Percentiles rank a stretch among this genome's conserved stretches.
Conservation (phyloP, 371 early-diverging fungal species). For the Lichtheimia hyalospora region DNA sequence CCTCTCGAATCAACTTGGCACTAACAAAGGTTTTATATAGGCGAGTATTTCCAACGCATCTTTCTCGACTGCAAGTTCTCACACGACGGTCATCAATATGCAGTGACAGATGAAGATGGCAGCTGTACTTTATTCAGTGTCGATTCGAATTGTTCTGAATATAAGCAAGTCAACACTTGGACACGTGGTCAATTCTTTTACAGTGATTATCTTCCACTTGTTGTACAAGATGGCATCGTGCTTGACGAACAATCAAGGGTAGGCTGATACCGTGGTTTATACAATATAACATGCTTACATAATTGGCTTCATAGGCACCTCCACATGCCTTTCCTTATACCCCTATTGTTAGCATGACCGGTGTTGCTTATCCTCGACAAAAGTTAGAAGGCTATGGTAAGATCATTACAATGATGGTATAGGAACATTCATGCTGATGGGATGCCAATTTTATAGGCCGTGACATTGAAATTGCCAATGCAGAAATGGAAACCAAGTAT, state of each 20-base stretch:
- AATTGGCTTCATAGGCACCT: slow-evolving; percentile 30
- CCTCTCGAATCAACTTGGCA: too few relatives aligned
- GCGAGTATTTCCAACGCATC: slow-evolving; percentile 14
- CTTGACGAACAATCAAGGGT: slow-evolving; percentile 70
- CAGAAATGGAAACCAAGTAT: background rate
- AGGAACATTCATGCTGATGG: slow-evolving; percentile 22
- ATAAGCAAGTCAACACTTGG: slow-evolving; percentile 61
- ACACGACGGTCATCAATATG: slow-evolving; percentile 63
- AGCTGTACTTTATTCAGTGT: slow-evolving; percentile 70
- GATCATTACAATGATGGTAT: slow-evolving; percentile 47
- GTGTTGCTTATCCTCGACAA: slow-evolving; percentile 68
- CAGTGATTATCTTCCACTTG: slow-evolving; percentile 69
- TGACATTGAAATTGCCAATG: background rate
- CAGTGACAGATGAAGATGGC: slow-evolving; percentile 69
- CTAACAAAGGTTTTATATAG: too few relatives aligned
- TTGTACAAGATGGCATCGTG: slow-evolving; percentile 64
- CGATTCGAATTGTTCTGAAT: slow-evolving; percentile 56
- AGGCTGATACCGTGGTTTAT: background rate
- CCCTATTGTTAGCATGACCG: slow-evolving; percentile 67
- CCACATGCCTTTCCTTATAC: slow-evolving; percentile 68
- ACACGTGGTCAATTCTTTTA: slow-evolving; percentile 73
- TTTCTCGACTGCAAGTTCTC: slow-evolving; percentile 57
- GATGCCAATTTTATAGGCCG: background rate
- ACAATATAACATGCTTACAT: too few relatives aligned
- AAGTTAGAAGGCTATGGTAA: slow-evolving; percentile 60